Evolutionary conservation across 1,284 basidiomycete genomes (phyloP).

Genomic region (Mycosarcoma mackinlayi): DNA sequence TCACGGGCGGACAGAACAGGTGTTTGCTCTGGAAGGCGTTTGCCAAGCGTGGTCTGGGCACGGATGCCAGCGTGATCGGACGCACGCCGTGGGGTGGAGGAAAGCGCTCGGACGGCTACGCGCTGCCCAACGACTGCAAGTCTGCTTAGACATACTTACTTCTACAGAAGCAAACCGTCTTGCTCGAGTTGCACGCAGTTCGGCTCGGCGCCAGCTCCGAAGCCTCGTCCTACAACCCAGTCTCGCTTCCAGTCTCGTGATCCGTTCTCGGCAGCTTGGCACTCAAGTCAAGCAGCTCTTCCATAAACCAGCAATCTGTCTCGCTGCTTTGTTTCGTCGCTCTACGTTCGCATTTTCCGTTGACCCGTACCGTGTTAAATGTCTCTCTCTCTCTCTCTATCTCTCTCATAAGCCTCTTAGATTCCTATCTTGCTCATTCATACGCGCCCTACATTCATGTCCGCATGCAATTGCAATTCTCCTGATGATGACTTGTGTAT

Average conservation of each 20-base stretch:
- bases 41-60: conserved; percentile 77
- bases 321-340: conserved; percentile 1
- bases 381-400: background rate
- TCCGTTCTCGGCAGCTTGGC: conserved; percentile 2
- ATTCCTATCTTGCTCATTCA: background rate
- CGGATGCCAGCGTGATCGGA: conserved; percentile 69
- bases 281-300: background rate
- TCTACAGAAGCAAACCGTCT: background rate
- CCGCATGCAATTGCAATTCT: conserved; percentile 3
- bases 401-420: background rate
- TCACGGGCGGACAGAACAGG: conserved; percentile 90
- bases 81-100: conserved; percentile 96
- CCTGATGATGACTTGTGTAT: too few species aligned
- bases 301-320: background rate
- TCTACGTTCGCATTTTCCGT: conserved; percentile 1
- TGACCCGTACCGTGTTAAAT: background rate
- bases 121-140: conserved; percentile 69
- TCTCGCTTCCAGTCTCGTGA: background rate
- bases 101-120: conserved; percentile 71
- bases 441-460: background rate
- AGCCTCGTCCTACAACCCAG: background rate
- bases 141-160: conserved; percentile 6
- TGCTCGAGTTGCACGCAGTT: background rate
- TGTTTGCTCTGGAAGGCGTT: conserved; percentile 92
- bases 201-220: background rate